phyloP scores from a whole-genome alignment of 73 alveolate species.

The Tetrahymena elliotti region DNA sequence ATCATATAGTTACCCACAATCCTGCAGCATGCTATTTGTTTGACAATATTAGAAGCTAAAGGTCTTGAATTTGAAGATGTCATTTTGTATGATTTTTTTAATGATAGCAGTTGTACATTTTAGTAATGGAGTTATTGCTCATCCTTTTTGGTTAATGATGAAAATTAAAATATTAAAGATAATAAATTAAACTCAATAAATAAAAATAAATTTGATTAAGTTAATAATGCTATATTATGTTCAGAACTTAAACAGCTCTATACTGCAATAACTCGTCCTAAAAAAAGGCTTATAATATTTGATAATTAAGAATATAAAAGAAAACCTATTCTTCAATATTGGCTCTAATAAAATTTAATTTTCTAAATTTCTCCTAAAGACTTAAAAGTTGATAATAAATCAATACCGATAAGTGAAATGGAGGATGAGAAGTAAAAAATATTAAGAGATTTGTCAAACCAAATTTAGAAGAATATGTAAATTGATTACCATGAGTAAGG shows the following conservation, averaged over 20 bases:
- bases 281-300: slow-evolving; percentile 66
- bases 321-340: slow-evolving; percentile 42
- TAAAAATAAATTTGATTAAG: background rate
- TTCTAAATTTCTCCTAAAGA: slow-evolving; percentile 18
- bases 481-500: background rate
- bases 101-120: slow-evolving; percentile 21
- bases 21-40: slow-evolving; percentile 63
- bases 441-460: background rate
- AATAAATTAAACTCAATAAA: background rate
- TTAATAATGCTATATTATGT: slow-evolving; percentile 48
- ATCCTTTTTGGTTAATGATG: background rate
- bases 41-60: slow-evolving; percentile 83
- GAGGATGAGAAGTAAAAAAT: background rate
- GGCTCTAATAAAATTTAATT: slow-evolving; percentile 63
- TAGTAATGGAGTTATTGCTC: slow-evolving; percentile 22
- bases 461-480: background rate
- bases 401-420: background rate
- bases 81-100: slow-evolving; percentile 50
- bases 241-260: slow-evolving; percentile 73
- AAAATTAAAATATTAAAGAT: background rate
- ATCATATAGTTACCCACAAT: slow-evolving; percentile 41
- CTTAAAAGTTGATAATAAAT: background rate
- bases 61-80: slow-evolving; percentile 94
- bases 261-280: slow-evolving; percentile 85
- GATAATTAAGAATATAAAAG: slow-evolving; percentile 63